phyloP scores from a whole-genome alignment of 257 asterid species.

The Knoxia roxburghii region DNA sequence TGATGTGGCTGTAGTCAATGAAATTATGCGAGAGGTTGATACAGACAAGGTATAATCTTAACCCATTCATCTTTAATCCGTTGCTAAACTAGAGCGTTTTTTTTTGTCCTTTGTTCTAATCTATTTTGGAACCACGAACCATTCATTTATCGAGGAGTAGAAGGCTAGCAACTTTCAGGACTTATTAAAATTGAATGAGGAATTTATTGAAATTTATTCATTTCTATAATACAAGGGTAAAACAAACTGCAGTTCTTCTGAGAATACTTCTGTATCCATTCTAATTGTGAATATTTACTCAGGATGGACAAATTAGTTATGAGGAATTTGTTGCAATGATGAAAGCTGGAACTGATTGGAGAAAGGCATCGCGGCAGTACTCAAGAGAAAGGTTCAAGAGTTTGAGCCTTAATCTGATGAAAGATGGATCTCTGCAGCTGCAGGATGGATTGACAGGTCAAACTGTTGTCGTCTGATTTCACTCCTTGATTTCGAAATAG shows the following conservation, averaged over 20 bases:
- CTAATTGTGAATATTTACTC: slow-evolving; percentile 20
- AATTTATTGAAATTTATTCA: neutral
- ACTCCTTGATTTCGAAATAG: slow-evolving; percentile 9
- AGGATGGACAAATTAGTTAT: slow-evolving; percentile 74
- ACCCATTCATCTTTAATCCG: neutral
- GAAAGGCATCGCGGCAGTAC: slow-evolving; percentile 88
- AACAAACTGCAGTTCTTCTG: neutral
- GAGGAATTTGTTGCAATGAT: slow-evolving; percentile 92
- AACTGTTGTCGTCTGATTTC: slow-evolving; percentile 46
- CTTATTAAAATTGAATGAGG: neutral
- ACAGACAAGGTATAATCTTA: slow-evolving; percentile 61
- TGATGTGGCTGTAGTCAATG: slow-evolving; percentile 49
- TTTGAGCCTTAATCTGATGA: slow-evolving; percentile 83
- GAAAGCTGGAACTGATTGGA: slow-evolving; percentile 92
- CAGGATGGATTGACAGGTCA: slow-evolving; percentile 75
- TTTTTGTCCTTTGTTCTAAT: neutral
- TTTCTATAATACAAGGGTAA: neutral
- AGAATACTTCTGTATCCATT: neutral
- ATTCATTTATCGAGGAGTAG: neutral
- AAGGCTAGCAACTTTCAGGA: neutral
- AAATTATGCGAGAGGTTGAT: slow-evolving; percentile 87
- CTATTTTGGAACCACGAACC: neutral
- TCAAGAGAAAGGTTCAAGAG: slow-evolving; percentile 91
- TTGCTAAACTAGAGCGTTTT: neutral
- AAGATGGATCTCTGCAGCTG: slow-evolving; percentile 81